phyloP scores from a whole-genome alignment of 345 rosid genomes.

The Diplotaxis tenuifolia region DNA sequence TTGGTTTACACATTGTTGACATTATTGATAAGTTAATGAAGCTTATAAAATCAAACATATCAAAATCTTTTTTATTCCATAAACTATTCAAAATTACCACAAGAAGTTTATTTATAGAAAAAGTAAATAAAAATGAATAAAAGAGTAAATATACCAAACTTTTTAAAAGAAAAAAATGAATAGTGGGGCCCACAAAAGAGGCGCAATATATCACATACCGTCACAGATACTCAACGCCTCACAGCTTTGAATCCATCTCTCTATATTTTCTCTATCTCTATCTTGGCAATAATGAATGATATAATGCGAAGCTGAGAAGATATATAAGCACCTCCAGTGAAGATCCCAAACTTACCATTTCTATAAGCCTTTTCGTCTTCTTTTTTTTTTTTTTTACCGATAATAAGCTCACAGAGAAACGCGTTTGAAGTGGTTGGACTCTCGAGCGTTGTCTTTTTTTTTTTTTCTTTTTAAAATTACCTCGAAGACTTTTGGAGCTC shows the following conservation, averaged over 20 bases:
- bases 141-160: too few species aligned
- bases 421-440: constrained; percentile 3
- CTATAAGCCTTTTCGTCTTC: constrained; percentile 19
- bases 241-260: constrained; percentile 34
- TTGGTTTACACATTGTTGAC: background rate
- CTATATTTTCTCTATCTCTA: constrained; percentile 24
- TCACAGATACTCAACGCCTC: constrained; percentile 18
- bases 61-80: background rate
- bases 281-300: constrained; percentile 15
- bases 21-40: background rate
- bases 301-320: constrained; percentile 29
- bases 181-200: too few species aligned
- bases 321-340: constrained; percentile 32
- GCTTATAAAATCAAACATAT: background rate
- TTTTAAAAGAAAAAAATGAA: too few species aligned
- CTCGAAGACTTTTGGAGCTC: constrained; percentile 1
- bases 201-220: background rate
- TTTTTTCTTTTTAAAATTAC: too few species aligned
- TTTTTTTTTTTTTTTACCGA: too few species aligned
- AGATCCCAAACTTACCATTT: constrained; percentile 23
- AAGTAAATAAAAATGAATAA: background rate
- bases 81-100: background rate
- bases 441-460: background rate
- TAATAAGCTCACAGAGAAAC: background rate
- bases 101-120: background rate